Percentiles rank a stretch among this genome's conserved stretches.
Conservation (phyloP, 2,329 filamentous ascomycete genomes). For the Cladophialophora psammophila region DNA sequence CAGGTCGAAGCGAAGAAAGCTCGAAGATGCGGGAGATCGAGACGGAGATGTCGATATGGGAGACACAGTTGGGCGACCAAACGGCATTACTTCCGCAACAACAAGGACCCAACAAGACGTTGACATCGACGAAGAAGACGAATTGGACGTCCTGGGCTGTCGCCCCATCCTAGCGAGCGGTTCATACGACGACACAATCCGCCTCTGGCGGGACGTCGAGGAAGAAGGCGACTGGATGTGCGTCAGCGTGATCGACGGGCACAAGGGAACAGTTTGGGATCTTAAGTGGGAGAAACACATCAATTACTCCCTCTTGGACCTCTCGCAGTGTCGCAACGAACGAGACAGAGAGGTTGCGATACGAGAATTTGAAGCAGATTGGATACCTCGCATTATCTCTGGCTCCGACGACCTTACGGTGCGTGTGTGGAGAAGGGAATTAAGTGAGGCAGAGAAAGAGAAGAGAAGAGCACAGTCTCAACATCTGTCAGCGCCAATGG, state of each 20-base stretch:
- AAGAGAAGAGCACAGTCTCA: slow-evolving; percentile 22
- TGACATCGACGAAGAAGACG: slow-evolving; percentile 21
- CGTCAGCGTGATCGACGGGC: slow-evolving; percentile 79
- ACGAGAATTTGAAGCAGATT: slow-evolving; percentile 45
- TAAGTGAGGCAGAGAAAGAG: slow-evolving; percentile 60
- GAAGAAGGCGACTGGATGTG: slow-evolving; percentile 98
- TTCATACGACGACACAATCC: slow-evolving; percentile 93
- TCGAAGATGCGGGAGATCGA: not conserved
- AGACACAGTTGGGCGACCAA: slow-evolving; percentile 5
- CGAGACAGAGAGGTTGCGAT: slow-evolving; percentile 17
- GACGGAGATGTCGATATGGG: slow-evolving; percentile 34
- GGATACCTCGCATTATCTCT: slow-evolving; percentile 70
- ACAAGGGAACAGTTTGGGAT: slow-evolving; percentile 88
- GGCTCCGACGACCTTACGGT: slow-evolving; percentile 84
- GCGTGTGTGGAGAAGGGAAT: slow-evolving; percentile 76
- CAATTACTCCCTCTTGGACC: slow-evolving; percentile 30
- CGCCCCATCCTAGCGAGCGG: slow-evolving; percentile 79
- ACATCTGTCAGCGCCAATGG: slow-evolving; percentile 25
- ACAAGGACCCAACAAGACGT: not conserved
- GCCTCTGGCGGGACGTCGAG: slow-evolving; percentile 71
- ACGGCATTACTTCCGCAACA: slow-evolving; percentile 4
- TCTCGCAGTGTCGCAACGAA: slow-evolving; percentile 9
- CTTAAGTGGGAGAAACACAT: slow-evolving; percentile 67
- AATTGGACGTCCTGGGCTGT: slow-evolving; percentile 33
- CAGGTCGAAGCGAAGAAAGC: slow-evolving; percentile 28